Conservation (phyloP, 345 rosid genomes). For the Leavenworthia alabamica region DNA sequence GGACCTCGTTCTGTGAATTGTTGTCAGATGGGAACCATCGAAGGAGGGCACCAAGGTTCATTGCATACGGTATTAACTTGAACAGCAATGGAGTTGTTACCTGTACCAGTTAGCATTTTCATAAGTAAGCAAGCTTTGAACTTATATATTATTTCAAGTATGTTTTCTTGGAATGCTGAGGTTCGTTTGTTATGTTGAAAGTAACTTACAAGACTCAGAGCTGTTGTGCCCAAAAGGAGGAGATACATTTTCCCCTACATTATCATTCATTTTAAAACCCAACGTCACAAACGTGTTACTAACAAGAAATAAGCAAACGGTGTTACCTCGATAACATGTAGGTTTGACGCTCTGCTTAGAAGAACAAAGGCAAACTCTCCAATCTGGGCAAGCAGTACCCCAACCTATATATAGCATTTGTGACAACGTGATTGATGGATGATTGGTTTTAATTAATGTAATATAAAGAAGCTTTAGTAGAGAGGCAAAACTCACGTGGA, state of each 20-base stretch:
- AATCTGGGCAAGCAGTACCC: constrained; percentile 89
- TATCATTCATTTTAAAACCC: not conserved
- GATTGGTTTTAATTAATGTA: not conserved
- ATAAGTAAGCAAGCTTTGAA: not conserved
- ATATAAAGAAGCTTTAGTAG: not conserved
- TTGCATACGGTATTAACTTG: constrained; percentile 74
- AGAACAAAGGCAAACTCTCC: constrained; percentile 99
- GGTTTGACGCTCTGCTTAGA: constrained; percentile 88
- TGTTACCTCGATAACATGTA: constrained; percentile 78
- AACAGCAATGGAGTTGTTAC: constrained; percentile 88
- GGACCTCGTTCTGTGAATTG: constrained; percentile 56
- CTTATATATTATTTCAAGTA: not conserved
- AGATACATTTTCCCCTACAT: constrained; percentile 98
- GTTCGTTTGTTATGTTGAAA: not conserved
- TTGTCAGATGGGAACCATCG: constrained; percentile 81
- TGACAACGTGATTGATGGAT: not conserved
- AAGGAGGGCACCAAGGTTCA: constrained; percentile 78
- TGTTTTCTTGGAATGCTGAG: not conserved
- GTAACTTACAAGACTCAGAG: constrained; percentile 74
- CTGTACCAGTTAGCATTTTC: constrained; percentile 35
- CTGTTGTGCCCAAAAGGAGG: constrained; percentile 96
- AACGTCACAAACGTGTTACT: not conserved
- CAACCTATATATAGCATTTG: constrained; percentile 54
- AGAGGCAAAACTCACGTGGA: constrained; percentile 56
- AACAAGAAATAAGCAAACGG: not conserved